These are phyloP conservation scores for Starmera stellimalicola DNA, from an alignment of 1,139 yeast species.

Conservation along the genomic window DNA sequence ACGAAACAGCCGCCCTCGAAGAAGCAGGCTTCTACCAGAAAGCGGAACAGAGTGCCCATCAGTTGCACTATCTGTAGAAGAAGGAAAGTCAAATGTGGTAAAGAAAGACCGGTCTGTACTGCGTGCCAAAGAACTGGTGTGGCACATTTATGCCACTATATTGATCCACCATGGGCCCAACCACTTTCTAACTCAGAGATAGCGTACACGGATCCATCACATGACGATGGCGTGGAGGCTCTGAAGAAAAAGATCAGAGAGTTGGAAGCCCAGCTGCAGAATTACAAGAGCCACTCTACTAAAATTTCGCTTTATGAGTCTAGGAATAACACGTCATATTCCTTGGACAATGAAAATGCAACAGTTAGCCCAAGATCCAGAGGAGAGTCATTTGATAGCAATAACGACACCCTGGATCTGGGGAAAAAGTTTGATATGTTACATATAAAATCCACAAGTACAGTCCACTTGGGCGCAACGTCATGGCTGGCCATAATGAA, in stretches of 20 bases:
- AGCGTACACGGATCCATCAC: not conserved
- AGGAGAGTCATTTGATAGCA: not conserved
- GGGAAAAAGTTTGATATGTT: slow-evolving; percentile 39
- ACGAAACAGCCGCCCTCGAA: not conserved
- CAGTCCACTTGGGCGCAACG: slow-evolving; percentile 40
- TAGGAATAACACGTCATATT: not conserved
- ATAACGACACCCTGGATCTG: slow-evolving; percentile 29
- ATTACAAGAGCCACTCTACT: not conserved
- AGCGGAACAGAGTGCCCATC: slow-evolving; percentile 34
- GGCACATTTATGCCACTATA: slow-evolving; percentile 62
- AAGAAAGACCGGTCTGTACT: slow-evolving; percentile 61
- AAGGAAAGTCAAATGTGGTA: slow-evolving; percentile 46
- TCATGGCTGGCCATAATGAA: slow-evolving; percentile 46
- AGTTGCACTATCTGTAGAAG: slow-evolving; percentile 37
- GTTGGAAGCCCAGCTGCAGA: slow-evolving; percentile 10
- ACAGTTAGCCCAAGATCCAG: not conserved
- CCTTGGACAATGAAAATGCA: not conserved
- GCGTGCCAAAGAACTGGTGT: slow-evolving; percentile 66
- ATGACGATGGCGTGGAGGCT: slow-evolving; percentile 19
- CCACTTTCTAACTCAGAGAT: slow-evolving; percentile 21
- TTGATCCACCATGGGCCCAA: slow-evolving; percentile 48
- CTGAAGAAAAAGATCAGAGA: slow-evolving; percentile 15
- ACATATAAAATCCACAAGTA: slow-evolving; percentile 39
- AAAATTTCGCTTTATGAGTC: not conserved
- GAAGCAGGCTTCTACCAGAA: slow-evolving; percentile 5